phyloP scores from a whole-genome alignment of 192 early-diverging fungal species.

The Podila epigama region DNA sequence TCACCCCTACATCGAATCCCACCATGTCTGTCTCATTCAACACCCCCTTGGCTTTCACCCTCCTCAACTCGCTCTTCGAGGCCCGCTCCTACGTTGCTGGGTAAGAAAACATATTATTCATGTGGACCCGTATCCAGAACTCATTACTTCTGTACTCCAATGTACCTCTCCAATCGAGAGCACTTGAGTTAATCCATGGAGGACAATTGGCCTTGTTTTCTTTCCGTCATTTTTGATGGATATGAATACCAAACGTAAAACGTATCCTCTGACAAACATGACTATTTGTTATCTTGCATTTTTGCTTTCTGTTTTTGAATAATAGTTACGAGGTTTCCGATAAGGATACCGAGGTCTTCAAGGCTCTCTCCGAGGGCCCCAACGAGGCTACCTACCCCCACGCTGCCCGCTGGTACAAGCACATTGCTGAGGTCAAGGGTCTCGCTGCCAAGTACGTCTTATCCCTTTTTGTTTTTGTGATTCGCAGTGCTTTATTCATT shows the following conservation, averaged over 20 bases:
- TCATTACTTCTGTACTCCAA: too few species aligned
- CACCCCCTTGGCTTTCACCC: conserved; percentile 66
- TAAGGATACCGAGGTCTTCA: conserved; percentile 90
- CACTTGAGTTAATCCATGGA: too few species aligned
- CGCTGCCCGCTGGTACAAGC: conserved; percentile 94
- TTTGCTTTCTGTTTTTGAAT: too few species aligned
- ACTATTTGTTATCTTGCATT: neutral
- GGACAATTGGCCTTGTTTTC: too few species aligned
- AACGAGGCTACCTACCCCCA: conserved; percentile 81
- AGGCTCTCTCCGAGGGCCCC: conserved; percentile 76
- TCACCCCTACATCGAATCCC: conserved; percentile 18
- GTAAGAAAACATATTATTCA: conserved; percentile 54
- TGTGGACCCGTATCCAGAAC: conserved; percentile 1
- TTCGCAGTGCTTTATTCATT: neutral
- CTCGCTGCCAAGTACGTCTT: conserved; percentile 58
- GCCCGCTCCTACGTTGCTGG: conserved; percentile 79
- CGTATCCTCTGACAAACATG: neutral
- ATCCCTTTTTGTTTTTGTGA: neutral
- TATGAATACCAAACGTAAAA: too few species aligned
- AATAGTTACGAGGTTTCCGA: conserved; percentile 75
- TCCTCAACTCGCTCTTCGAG: conserved; percentile 81
- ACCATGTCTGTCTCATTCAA: conserved; percentile 75
- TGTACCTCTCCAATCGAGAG: too few species aligned
- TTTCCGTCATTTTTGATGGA: too few species aligned
- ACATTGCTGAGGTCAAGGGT: conserved; percentile 74